A percentile compares a stretch with the other conserved stretches of the same genome.
phyloP scores from a whole-genome alignment of 305 asterid species.

The Fraxinus baroniana region DNA sequence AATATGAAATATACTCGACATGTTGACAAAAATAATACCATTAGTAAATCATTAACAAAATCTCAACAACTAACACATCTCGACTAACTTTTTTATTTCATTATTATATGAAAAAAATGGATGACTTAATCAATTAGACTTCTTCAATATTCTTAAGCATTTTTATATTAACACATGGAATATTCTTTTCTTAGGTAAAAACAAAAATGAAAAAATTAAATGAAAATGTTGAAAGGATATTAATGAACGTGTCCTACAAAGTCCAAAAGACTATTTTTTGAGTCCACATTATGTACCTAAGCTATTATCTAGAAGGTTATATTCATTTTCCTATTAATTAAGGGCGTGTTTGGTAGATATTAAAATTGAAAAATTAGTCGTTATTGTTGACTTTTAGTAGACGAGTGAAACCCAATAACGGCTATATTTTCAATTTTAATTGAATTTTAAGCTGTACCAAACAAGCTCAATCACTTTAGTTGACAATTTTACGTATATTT shows the following conservation, averaged over 20 bases:
- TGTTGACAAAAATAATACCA: neutral
- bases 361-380: too few species aligned
- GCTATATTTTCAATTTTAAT: too few species aligned
- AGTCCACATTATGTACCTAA: conserved; percentile 6
- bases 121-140: neutral
- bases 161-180: neutral
- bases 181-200: neutral
- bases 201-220: neutral
- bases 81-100: neutral
- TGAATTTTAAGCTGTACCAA: too few species aligned
- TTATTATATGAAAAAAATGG: neutral
- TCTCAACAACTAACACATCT: neutral
- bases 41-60: neutral
- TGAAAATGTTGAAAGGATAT: neutral
- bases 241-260: neutral
- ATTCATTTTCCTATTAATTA: conserved; percentile 1
- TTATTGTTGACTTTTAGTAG: too few species aligned
- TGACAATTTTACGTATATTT: too few species aligned
- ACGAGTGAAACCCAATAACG: too few species aligned
- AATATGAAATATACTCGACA: neutral
- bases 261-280: neutral
- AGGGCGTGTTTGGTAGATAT: neutral
- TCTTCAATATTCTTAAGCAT: neutral
- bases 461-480: neutral
- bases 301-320: neutral